Evolutionary conservation across 495 filamentous ascomycete species (phyloP), one percentile per base, ranked within the genome.

Genomic region (Penicillium bovifimosum): DNA sequence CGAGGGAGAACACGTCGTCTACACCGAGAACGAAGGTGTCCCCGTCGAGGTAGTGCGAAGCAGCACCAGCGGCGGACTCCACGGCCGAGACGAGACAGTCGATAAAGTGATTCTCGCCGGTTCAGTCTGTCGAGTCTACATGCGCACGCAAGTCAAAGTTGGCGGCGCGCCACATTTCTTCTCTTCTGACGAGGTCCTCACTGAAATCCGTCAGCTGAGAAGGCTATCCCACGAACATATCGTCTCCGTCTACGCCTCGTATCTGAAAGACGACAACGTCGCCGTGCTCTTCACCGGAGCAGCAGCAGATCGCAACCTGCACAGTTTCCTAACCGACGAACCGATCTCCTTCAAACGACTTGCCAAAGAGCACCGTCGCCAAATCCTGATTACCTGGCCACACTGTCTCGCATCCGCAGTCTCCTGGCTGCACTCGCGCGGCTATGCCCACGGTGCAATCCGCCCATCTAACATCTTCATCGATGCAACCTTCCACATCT

Each of bases 321-420:
- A 83, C 64, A 81, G 79, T 2, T 90, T 95, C 68, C 73, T 96
- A 36, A 80, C 84, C 10, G 85, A 85, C 35, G 74, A 76, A 16
- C 86, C 87, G 2, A 68, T 74, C 38, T 69, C 70, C 5, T 82
- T 91, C 70, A 91, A 91, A 62, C 77, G 77, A 3, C 70, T 95
- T 2, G 63, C 82, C 2, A 95, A 95, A 63, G 74, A 81, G 49
- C 77, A 81, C n/a, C 82, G 88, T 26, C 80, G 86, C 27, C 69
- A 76, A 28, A 74, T 85, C 3, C 66, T 96, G 13, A 75, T 95
- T 59, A 84, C 86, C 56, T 96, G 92, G 91, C 82, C 92, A 35
- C 89, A 91, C 66, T 96, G 92, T 62, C 77, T 97, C 2, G 77
- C 81, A 0, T 86, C 90, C 55, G 87, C 86, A 9, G 62, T 96